Conservation (phyloP, 768 basidiomycete genomes). For the Lactarius quietus region DNA sequence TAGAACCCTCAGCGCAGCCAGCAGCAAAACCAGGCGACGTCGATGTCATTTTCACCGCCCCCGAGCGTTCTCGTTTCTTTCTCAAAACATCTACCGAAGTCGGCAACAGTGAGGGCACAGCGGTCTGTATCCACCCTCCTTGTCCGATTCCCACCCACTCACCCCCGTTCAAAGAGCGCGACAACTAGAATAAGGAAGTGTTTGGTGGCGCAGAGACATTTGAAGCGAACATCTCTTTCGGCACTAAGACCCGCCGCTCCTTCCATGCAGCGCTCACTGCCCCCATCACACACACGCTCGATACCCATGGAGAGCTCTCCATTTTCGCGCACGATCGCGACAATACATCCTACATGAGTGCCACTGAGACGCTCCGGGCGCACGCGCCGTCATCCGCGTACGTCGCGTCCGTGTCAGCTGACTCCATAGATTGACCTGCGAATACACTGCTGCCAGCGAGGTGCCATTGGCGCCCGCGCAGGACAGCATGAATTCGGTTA, state of each 20-base stretch:
- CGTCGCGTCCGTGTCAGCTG: conserved; percentile 37
- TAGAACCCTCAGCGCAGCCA: conserved; percentile 55
- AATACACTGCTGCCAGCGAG: conserved; percentile 9
- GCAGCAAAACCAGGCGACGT: conserved; percentile 59
- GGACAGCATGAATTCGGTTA: conserved; percentile 80
- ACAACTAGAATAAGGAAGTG: conserved; percentile 81
- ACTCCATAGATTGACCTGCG: conserved; percentile 10
- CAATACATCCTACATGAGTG: conserved; percentile 72
- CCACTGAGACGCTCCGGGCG: conserved; percentile 61
- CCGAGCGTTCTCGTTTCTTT: conserved; percentile 72
- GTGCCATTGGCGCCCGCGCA: conserved; percentile 4
- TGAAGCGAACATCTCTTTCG: conserved; percentile 76
- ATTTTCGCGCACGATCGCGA: conserved; percentile 78
- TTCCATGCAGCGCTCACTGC: conserved; percentile 67
- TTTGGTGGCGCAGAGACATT: conserved; percentile 91
- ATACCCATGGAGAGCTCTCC: conserved; percentile 65
- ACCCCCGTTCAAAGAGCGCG: conserved; percentile 51
- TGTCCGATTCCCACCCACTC: background rate
- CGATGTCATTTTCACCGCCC: conserved; percentile 74
- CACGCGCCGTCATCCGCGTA: conserved; percentile 70
- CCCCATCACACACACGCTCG: conserved; percentile 59
- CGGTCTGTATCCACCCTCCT: conserved; percentile 57
- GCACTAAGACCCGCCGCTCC: conserved; percentile 82
- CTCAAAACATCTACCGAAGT: conserved; percentile 85
- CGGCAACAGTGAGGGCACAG: conserved; percentile 89